Conservation (phyloP, 192 early-diverging fungal species). For the Diversispora eburnea region DNA sequence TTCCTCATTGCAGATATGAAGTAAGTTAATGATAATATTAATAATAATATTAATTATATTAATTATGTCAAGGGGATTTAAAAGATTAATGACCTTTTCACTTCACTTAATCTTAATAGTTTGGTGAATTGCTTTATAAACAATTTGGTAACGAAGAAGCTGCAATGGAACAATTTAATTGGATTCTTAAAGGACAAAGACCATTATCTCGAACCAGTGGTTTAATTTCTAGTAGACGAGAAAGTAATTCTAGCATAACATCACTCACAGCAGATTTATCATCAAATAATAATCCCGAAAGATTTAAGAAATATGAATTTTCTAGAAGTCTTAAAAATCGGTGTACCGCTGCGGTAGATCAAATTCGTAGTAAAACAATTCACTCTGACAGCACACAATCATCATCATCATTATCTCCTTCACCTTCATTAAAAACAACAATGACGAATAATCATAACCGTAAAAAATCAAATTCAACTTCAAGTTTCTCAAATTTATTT, state of each 20-base stretch:
- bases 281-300: conserved; percentile 21
- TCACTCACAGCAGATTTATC: conserved; percentile 4
- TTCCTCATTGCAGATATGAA: conserved; percentile 42
- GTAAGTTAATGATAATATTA: conserved; percentile 20
- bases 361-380: conserved; percentile 23
- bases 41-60: background rate
- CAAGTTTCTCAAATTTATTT: conserved; percentile 21
- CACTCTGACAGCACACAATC: background rate
- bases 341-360: conserved; percentile 36
- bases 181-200: conserved; percentile 42
- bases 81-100: background rate
- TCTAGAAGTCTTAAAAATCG: conserved; percentile 32
- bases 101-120: conserved; percentile 12
- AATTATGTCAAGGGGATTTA: background rate
- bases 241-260: conserved; percentile 11
- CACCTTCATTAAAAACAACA: background rate
- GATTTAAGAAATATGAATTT: conserved; percentile 45
- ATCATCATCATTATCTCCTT: background rate
- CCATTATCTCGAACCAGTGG: conserved; percentile 20
- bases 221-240: conserved; percentile 10
- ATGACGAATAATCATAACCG: background rate
- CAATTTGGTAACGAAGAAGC: conserved; percentile 35
- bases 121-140: conserved; percentile 43
- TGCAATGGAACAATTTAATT: conserved; percentile 42
- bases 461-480: conserved; percentile 3